Base-by-base conservation (phyloP, 108 stramenopile genomes). In the Nitzschia sp. region DNA sequence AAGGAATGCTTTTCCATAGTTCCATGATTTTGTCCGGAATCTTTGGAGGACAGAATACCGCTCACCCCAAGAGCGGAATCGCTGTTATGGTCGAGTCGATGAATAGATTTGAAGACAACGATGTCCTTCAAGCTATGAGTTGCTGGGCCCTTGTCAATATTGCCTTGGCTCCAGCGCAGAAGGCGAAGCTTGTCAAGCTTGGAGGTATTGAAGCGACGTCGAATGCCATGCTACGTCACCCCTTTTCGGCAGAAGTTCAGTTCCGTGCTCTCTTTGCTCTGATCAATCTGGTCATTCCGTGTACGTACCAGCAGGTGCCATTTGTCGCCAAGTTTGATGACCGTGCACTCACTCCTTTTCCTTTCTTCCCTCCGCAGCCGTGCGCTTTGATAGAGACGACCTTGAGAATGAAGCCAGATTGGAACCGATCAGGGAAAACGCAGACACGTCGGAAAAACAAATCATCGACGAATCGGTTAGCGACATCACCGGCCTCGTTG, bases 111-210 rank as follows among this genome's bases (percentile, higher is more conserved):
- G 81, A 73, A 28, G 72, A 79, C 19, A 81, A 93, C 61, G 90
- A 78, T 27, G 59, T 78, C 18, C 85, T 94, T n/a, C 94, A 94
- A 68, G 93, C 96, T 26, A 95, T 95, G 96, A 88, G 92, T 64
- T 97, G 96, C 71, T 97, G 96, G 96, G 85, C 89, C 11, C 62
- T 97, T 70, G 96, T 97, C 34, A 97, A 97, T 68, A 82, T 97
- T 66, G 93, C 96, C 3, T 74, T 97, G 3, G 89, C 87, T 35
- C 90, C 93, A 30, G 66, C 81, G 18, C 95, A 95, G 72, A 97
- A 97, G 74, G 77, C 77, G 2, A 76, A 85, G 49, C 71, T 97
- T 11, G 82, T 95, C 1, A 76, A 80, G 46, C 74, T 92, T 31
- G 93, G 92, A 51, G 96, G 93, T 24, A 83, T 97, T 21, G 71